A percentile compares a stretch with the other conserved stretches of the same genome.
phyloP scores from a whole-genome alignment of 768 basidiomycete genomes.

The Hygrophorus russula region DNA sequence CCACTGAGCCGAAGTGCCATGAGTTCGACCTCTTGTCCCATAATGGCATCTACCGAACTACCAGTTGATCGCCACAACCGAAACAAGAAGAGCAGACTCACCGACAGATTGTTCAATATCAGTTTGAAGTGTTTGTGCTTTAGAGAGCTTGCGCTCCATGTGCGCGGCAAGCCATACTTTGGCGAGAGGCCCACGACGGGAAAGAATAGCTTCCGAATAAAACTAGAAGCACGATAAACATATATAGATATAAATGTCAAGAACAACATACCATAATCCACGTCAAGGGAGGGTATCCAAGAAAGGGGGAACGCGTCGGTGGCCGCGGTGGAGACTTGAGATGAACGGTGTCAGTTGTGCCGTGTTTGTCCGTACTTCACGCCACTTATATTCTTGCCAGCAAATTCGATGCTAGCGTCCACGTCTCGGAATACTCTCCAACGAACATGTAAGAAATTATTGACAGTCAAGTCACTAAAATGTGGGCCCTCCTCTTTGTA shows the following conservation, averaged over 20 bases:
- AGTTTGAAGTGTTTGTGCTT: constrained; percentile 87
- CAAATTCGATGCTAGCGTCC: constrained; percentile 13
- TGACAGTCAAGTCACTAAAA: background rate
- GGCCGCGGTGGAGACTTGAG: background rate
- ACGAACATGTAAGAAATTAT: constrained; percentile 2
- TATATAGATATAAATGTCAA: background rate
- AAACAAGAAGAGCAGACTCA: constrained; percentile 22
- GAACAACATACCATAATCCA: constrained; percentile 18
- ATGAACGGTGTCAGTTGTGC: background rate
- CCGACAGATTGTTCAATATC: constrained; percentile 93
- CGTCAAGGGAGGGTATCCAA: constrained; percentile 9
- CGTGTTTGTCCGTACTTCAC: constrained; percentile 6
- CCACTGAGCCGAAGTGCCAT: constrained; percentile 97
- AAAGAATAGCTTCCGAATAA: constrained; percentile 89
- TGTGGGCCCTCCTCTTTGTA: background rate
- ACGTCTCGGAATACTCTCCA: constrained; percentile 13
- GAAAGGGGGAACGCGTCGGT: constrained; percentile 9
- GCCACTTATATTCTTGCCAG: background rate
- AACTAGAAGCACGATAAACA: constrained; percentile 37
- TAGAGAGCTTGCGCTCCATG: constrained; percentile 96
- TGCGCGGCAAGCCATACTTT: constrained; percentile 99
- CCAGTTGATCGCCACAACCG: background rate
- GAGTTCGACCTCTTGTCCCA: constrained; percentile 83
- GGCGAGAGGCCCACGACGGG: constrained; percentile 86
- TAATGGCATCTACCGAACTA: constrained; percentile 61